phyloP scores from a whole-genome alignment of 176 grass and related monocot genomes.

The Aegilops speltoides region DNA sequence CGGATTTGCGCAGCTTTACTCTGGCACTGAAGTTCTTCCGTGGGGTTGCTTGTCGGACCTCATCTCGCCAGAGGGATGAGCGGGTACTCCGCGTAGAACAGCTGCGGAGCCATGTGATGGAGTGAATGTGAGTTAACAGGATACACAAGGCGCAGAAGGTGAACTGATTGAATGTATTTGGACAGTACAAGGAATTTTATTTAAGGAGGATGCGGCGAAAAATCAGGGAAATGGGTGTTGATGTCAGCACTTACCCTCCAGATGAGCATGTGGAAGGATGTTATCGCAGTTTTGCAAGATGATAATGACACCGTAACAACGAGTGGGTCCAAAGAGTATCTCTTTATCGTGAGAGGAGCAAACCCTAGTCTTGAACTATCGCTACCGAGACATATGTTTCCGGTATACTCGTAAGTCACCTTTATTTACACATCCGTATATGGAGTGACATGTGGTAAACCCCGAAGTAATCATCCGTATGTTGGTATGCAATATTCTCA shows the following conservation, averaged over 20 bases:
- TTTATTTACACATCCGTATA: too few relatives aligned
- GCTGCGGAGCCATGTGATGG: slow-evolving; percentile 51
- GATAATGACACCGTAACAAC: too few relatives aligned
- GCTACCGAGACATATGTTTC: too few relatives aligned
- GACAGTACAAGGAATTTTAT: neutral
- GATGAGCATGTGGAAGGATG: slow-evolving; percentile 89
- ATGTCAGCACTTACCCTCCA: slow-evolving; percentile 59
- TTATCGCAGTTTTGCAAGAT: slow-evolving; percentile 54
- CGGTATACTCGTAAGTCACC: too few relatives aligned
- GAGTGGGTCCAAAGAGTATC: too few relatives aligned
- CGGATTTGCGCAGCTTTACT: neutral
- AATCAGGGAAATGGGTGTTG: neutral
- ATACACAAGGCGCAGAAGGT: slow-evolving; percentile 20
- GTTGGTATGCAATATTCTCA: too few relatives aligned
- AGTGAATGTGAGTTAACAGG: slow-evolving; percentile 22
- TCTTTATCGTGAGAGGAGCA: too few relatives aligned
- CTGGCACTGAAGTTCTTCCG: slow-evolving; percentile 30
- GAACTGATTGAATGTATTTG: neutral
- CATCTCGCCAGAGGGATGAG: slow-evolving; percentile 68
- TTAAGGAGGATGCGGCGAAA: neutral
- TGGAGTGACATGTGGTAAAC: too few relatives aligned
- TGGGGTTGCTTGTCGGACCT: neutral
- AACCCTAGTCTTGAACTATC: too few relatives aligned
- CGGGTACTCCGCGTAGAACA: slow-evolving; percentile 94
- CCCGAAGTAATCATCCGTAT: too few relatives aligned